Percentiles rank a stretch among this genome's conserved stretches.
Evolutionary conservation across 345 rosid genomes (phyloP).

Genomic region (Bretschneidera sinensis): DNA sequence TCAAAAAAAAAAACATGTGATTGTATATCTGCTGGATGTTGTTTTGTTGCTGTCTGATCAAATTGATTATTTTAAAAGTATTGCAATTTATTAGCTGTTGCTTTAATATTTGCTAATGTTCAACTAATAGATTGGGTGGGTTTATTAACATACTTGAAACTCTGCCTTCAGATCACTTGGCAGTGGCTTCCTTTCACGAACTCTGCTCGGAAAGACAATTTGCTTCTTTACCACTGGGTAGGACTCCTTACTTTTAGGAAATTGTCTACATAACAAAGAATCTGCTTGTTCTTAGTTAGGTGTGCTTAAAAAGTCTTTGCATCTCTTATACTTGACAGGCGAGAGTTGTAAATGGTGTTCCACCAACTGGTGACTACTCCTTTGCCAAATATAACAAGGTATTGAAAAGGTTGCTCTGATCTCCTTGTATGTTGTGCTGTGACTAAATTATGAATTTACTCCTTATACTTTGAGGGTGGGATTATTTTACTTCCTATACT

Average conservation of each 20-base stretch:
- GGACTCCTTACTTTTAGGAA: constrained; percentile 11
- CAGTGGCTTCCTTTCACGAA: constrained; percentile 82
- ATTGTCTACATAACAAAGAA: background rate
- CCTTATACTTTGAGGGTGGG: too few relatives aligned
- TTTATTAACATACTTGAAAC: constrained; percentile 9
- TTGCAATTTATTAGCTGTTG: too few relatives aligned
- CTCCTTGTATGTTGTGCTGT: background rate
- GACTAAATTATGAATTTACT: too few relatives aligned
- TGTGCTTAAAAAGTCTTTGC: background rate
- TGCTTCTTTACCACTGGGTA: constrained; percentile 94
- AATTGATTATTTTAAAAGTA: too few relatives aligned
- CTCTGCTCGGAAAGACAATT: constrained; percentile 80
- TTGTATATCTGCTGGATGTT: too few relatives aligned
- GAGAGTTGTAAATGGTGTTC: constrained; percentile 84
- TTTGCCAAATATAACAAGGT: constrained; percentile 97
- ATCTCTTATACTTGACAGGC: constrained; percentile 41
- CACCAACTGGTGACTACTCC: constrained; percentile 89
- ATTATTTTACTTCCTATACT: too few relatives aligned
- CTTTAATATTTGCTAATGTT: too few relatives aligned
- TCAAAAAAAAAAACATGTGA: too few relatives aligned
- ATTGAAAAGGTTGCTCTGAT: background rate
- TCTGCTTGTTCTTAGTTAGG: background rate
- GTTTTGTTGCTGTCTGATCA: too few relatives aligned
- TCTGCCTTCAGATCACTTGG: constrained; percentile 63
- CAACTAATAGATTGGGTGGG: constrained; percentile 1